phyloP scores from a whole-genome alignment of 1,139 yeast species.

The Lodderomyces pseudojiufengensis region DNA sequence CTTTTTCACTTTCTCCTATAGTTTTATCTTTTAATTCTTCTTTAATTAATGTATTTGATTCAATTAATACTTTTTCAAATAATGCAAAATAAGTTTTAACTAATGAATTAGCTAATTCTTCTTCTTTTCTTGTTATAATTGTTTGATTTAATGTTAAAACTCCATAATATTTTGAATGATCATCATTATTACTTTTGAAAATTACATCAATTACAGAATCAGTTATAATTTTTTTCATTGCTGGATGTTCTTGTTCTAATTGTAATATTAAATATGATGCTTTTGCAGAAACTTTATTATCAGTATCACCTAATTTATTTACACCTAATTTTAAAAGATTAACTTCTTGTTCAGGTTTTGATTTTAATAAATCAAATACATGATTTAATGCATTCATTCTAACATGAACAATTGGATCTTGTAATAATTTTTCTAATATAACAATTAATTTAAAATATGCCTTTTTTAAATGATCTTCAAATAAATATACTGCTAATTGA shows the following conservation, averaged over 20 bases:
- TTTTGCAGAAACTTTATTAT: constrained; percentile 85
- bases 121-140: constrained; percentile 73
- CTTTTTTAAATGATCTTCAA: constrained; percentile 84
- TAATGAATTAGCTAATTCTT: constrained; percentile 72
- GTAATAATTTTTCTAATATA: constrained; percentile 70
- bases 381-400: constrained; percentile 74
- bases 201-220: constrained; percentile 79
- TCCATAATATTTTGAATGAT: constrained; percentile 86
- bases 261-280: constrained; percentile 79
- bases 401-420: constrained; percentile 90
- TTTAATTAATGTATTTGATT: constrained; percentile 49
- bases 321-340: constrained; percentile 85
- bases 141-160: constrained; percentile 89
- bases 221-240: constrained; percentile 80
- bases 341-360: constrained; percentile 96
- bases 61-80: constrained; percentile 77
- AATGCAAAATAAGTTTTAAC: constrained; percentile 82
- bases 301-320: constrained; percentile 90
- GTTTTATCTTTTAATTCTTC: constrained; percentile 37
- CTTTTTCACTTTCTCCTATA: constrained; percentile 43
- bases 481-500: constrained; percentile 72
- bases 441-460: constrained; percentile 68
- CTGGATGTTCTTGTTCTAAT: constrained; percentile 90
- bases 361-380: constrained; percentile 72
- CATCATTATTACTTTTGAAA: constrained; percentile 67